Evolutionary conservation across 495 filamentous ascomycete species (phyloP), one percentile per base, ranked within the genome.

Genomic region (Emericellopsis terricola): DNA sequence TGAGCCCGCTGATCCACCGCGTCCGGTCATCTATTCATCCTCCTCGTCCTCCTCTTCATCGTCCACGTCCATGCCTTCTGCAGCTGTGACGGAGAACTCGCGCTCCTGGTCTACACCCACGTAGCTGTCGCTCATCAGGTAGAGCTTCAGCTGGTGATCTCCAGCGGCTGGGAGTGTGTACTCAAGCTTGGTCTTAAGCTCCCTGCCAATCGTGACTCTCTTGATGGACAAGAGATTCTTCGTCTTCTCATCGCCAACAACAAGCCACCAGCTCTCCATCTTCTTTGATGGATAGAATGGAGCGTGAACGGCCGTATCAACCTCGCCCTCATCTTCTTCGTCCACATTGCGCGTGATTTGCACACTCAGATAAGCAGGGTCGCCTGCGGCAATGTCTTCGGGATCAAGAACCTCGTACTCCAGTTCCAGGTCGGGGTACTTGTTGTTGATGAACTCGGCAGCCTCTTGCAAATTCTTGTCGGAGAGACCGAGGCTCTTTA

Each of bases 111-210:
- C 89, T 28, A 99, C 85, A 5, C 91, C 91, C 13, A 94, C 71
- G 55, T 94, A 99, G 53, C 83, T 92, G 56, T 99, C 89, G 52
- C 89, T 82, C 83, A 99, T 92, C 52, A 96, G 62, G 55, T 81
- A 93, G 36, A 94, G 62, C 47, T 82, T 93, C 49, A 99, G 56
- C 36, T 91, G 74, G 55, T 94, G 80, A 43, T 82, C 67, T 19
- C 89, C 89, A 34, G 79, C 69, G 23, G 73, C 76, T 17, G 82
- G 85, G 38, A 94, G 77, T 5, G 81, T 78, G 59, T 81, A 93
- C 56, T 94, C 86, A 34, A 99, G 59, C 49, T 69, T 75, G 32
- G 81, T 62, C 42, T 85, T 78, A 42, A 94, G 49, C 47, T 73
- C 72, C 39, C 66, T 69, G 27, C 72, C 81, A 39, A 99, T 76